phyloP scores from a whole-genome alignment of 2,329 filamentous ascomycete species.

The Volutella citrinella region DNA sequence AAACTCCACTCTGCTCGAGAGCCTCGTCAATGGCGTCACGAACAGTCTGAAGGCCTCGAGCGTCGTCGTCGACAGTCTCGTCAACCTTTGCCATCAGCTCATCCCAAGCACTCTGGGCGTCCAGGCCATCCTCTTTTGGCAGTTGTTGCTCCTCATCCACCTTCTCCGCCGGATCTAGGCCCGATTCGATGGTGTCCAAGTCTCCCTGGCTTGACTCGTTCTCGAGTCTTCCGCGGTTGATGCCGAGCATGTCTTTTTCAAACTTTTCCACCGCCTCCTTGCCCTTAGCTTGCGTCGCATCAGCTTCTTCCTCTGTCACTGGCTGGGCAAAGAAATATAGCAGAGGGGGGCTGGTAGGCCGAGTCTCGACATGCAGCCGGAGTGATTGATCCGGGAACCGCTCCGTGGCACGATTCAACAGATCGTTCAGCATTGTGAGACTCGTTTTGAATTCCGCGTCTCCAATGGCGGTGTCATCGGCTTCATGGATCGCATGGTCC shows the following conservation, averaged over 20 bases:
- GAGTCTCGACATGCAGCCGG: conserved; percentile 78
- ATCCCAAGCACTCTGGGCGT: conserved; percentile 44
- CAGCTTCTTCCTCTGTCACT: conserved; percentile 68
- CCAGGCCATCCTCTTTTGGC: conserved; percentile 16
- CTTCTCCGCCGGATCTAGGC: conserved; percentile 6
- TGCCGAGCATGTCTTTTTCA: conserved; percentile 59
- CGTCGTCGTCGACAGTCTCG: conserved; percentile 56
- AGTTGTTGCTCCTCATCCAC: conserved; percentile 11
- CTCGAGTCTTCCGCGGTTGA: conserved; percentile 35
- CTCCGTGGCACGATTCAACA: conserved; percentile 71
- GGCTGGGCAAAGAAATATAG: conserved; percentile 93
- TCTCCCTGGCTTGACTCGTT: conserved; percentile 9
- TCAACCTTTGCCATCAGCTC: conserved; percentile 54
- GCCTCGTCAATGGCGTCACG: conserved; percentile 54
- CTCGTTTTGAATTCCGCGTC: conserved; percentile 84
- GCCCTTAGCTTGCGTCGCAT: conserved; percentile 67
- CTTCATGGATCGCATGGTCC: conserved; percentile 83
- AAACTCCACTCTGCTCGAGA: conserved; percentile 51
- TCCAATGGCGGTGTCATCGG: conserved; percentile 49
- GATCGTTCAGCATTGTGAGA: conserved; percentile 72
- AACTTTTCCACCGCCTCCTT: conserved; percentile 65
- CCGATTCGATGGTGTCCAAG: conserved; percentile 9
- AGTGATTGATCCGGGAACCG: conserved; percentile 75
- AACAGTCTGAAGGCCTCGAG: conserved; percentile 48
- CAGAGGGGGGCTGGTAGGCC: conserved; percentile 55